phyloP scores from a whole-genome alignment of 2,329 filamentous ascomycete genomes.

The Botrytis cinerea region DNA sequence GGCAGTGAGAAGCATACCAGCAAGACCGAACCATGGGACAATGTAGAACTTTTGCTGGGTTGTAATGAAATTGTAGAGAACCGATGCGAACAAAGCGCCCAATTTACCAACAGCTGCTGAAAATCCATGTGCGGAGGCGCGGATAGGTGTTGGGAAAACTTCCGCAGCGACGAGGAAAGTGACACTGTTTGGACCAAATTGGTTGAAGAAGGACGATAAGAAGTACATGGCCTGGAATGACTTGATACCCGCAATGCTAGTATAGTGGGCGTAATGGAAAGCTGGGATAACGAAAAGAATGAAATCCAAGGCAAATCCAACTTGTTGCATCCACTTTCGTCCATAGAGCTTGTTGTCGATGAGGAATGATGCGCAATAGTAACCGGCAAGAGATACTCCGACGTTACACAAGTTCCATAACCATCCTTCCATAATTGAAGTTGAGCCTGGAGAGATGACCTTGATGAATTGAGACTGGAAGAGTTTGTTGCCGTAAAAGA shows the following conservation, averaged over 20 bases:
- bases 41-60: conserved; percentile 84
- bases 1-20: conserved; percentile 78
- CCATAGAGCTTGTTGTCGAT: conserved; percentile 71
- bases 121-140: conserved; percentile 91
- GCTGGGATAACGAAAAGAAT: conserved; percentile 90
- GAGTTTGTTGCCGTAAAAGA: conserved; percentile 99
- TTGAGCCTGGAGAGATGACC: conserved; percentile 69
- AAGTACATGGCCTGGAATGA: conserved; percentile 99
- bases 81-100: conserved; percentile 81
- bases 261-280: conserved; percentile 87
- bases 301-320: conserved; percentile 92
- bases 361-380: conserved; percentile 69
- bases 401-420: conserved; percentile 92
- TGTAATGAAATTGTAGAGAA: conserved; percentile 94
- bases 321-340: conserved; percentile 92
- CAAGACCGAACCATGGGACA: conserved; percentile 93
- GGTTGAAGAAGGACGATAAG: conserved; percentile 97
- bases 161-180: conserved; percentile 96
- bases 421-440: conserved; percentile 77
- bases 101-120: conserved; percentile 89
- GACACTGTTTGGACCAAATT: conserved; percentile 90
- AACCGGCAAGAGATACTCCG: conserved; percentile 79
- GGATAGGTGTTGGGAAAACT: conserved; percentile 92
- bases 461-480: conserved; percentile 91
- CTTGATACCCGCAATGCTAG: conserved; percentile 67